Base-by-base conservation (phyloP, 2,329 filamentous ascomycete species). In the Tolypocladium cylindrosporum region DNA sequence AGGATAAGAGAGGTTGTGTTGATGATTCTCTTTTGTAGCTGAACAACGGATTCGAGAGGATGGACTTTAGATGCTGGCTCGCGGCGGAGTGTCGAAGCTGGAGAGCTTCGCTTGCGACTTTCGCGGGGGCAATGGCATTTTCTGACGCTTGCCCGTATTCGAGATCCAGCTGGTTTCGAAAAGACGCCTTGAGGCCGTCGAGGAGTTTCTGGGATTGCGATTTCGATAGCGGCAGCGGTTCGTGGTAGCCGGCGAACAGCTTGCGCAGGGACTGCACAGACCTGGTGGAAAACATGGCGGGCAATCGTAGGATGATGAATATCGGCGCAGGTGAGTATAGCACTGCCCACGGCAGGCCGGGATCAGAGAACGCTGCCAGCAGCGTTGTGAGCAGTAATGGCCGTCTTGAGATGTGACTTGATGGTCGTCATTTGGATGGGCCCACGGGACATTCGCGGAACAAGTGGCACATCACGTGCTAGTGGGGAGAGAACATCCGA, bases 31-130 rank as follows among this genome's bases (percentile, higher is more conserved):
- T 66, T 36, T 67, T 64, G 57, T 72, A 71, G 61, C 69, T 71
- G 69, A 85, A 84, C 21, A 85, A 71, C 0, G 82, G 82, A 59
- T 84, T 84, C 55, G 77, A 75, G 16, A 85, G 77, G 57, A 85
- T 81, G 40, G 79, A 75, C 58, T 76, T 77, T n/a, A 85, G 67
- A 68, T 85, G 82, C 19, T 72, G 74, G 60, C 65, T 71, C 5
- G 72, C 67, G 36, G 72, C 71, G 13, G 73, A 72, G 54, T 68
- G 64, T 77, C 80, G 61, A 71, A 60, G 51, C 39, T 61, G 63
- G 24, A 61, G 55, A 31, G 55, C 59, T 14, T 60, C 37, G 36
- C 66, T 65, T 40, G 58, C 48, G 60, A 39, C 55, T 63, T 65
- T 51, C 65, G 55, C 41, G 36, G 55, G 56, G n/a, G 55, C 60